Conservation (phyloP, 805 yeast species). For the Kurtzmaniella fragi region DNA sequence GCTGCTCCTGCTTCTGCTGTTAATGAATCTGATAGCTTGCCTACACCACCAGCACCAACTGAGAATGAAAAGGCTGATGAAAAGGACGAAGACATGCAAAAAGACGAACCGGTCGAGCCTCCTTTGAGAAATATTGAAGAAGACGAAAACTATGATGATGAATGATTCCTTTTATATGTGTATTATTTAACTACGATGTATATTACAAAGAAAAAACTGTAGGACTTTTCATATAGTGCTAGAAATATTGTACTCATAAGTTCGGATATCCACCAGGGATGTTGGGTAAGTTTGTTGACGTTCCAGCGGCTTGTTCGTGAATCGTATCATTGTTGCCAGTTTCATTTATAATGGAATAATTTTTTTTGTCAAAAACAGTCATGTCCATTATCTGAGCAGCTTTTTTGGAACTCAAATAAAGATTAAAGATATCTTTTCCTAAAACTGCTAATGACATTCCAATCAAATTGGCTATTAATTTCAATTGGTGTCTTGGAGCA, state of each 20-base stretch:
- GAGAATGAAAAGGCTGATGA: conserved; percentile 1
- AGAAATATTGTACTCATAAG: too few relatives aligned
- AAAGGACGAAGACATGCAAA: conserved; percentile 9
- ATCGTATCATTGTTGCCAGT: background rate
- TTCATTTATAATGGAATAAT: background rate
- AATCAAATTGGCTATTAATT: conserved; percentile 26
- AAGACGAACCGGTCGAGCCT: conserved; percentile 32
- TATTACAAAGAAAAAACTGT: too few relatives aligned
- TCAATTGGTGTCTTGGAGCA: conserved; percentile 11
- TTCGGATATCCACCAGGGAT: conserved; percentile 4
- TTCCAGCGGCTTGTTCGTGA: background rate
- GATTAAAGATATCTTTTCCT: conserved; percentile 27
- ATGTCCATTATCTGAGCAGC: conserved; percentile 25
- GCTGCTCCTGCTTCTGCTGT: conserved; percentile 4
- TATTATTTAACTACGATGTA: too few relatives aligned
- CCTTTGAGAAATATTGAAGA: conserved; percentile 43
- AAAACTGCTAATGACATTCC: conserved; percentile 30
- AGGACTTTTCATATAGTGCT: background rate
- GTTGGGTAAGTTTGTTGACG: background rate
- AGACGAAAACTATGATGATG: conserved; percentile 44
- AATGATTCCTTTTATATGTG: conserved; percentile 11
- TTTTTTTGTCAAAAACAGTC: conserved; percentile 12
- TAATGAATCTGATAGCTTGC: conserved; percentile 3
- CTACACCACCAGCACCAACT: conserved; percentile 1
- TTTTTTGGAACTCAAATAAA: conserved; percentile 23